These are phyloP conservation scores for Colletotrichum tropicale DNA, from an alignment of 2,329 filamentous ascomycete genomes.

Conservation along the genomic window DNA sequence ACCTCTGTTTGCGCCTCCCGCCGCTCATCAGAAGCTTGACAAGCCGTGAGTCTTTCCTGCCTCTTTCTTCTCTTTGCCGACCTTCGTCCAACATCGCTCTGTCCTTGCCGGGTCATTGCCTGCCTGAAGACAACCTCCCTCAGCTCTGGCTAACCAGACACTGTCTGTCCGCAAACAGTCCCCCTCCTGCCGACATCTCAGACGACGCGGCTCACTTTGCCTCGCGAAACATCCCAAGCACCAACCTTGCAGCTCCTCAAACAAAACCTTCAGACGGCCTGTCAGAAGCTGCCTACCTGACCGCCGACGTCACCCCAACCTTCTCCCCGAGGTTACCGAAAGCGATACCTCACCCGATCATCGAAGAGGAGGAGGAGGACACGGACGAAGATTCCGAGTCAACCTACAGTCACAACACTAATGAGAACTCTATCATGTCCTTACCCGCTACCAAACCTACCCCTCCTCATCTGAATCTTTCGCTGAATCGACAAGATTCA, in stretches of 20 bases:
- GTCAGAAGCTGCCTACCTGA: constrained; percentile 49
- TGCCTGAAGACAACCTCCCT: background rate
- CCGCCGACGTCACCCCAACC: constrained; percentile 41
- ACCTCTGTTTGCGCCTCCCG: constrained; percentile 17
- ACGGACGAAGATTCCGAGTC: constrained; percentile 36
- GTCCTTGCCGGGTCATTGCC: background rate
- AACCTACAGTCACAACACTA: constrained; percentile 36
- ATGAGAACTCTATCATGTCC: constrained; percentile 48
- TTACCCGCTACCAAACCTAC: constrained; percentile 54
- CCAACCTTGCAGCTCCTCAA: constrained; percentile 48
- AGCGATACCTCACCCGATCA: constrained; percentile 20
- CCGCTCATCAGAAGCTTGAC: constrained; percentile 13
- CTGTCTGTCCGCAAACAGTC: constrained; percentile 8
- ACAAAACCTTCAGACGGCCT: constrained; percentile 45
- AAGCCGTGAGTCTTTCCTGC: constrained; percentile 15
- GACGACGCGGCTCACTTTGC: constrained; percentile 25
- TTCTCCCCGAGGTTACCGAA: constrained; percentile 19
- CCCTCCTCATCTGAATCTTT: constrained; percentile 58
- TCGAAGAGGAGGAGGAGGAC: constrained; percentile 41
- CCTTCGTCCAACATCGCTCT: background rate
- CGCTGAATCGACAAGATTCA: constrained; percentile 30
- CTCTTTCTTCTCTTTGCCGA: background rate
- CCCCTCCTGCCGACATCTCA: constrained; percentile 1
- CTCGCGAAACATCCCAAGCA: constrained; percentile 42
- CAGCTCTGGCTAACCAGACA: background rate